Base-by-base conservation (phyloP, 2,329 filamentous ascomycete species). In the Emericellopsis atlantica region DNA sequence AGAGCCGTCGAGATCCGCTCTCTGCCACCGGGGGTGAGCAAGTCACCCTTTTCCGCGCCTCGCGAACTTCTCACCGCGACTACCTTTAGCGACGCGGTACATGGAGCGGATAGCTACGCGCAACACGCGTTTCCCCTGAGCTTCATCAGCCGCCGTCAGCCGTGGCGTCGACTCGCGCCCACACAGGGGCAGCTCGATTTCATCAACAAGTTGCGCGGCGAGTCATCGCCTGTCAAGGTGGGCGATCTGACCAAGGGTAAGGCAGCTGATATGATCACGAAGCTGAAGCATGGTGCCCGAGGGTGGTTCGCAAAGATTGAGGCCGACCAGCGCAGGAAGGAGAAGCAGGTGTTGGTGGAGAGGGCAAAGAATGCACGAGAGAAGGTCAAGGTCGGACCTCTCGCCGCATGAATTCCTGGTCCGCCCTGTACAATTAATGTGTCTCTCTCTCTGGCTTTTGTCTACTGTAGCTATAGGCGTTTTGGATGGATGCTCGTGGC, bases 251-350 rank as follows among this genome's bases (percentile, higher is more conserved):
- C 74, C 12, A 92, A 89, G 54, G 90, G 90, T 7, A 78, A 77
- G 54, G 89, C 88, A 5, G 73, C 73, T 5, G 89, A 95, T 56
- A 89, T 94, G 82, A 94, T 96, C 48, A 93, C 86, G 7, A 93
- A 94, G 59, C 55, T 95, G 45, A 90, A 82, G 57, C 84, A 92
- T 55, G 90, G 90, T 1, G 86, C 84, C 1, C 75, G 67, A 58
- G 84, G 61, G 46, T 76, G 63, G 63, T 87, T 73, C 54, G 64
- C 67, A 22, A 66, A 53, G 29, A 60, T 74, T 43, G 67, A 72
- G 51, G 65, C 62, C 0, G 63, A 69, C 41, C 77, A 71, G 54
- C 72, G 66, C 35, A 70, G 69, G 40, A 61, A 55, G 31, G 59
- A 65, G 39, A 67, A 52, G 45, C 54, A 62, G 32, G 50, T 43